Percentiles rank a stretch among this genome's conserved stretches.
These are phyloP conservation scores for Pistacia atlantica DNA, from an alignment of 345 rosid species.

Conservation along the genomic window DNA sequence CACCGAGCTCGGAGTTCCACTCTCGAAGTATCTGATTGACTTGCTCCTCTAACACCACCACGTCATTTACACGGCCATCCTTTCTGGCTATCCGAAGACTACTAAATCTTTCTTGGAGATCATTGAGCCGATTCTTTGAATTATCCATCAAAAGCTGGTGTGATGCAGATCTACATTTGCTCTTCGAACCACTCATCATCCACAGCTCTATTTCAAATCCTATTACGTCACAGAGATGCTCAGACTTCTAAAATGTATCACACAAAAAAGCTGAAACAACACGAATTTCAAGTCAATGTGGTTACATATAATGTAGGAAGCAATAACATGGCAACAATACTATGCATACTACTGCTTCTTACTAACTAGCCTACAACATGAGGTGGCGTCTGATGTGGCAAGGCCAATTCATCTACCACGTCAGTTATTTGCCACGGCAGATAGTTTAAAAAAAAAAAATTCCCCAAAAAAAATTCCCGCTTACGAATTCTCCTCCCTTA, in stretches of 20 bases:
- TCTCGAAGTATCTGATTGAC: slow-evolving; percentile 63
- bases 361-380: too few species aligned
- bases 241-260: not conserved
- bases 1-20: slow-evolving; percentile 71
- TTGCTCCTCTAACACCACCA: slow-evolving; percentile 64
- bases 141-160: slow-evolving; percentile 60
- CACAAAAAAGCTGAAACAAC: not conserved
- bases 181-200: slow-evolving; percentile 51
- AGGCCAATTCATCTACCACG: too few species aligned
- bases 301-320: not conserved
- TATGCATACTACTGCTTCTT: too few species aligned
- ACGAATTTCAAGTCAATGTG: not conserved
- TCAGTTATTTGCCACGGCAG: too few species aligned
- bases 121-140: slow-evolving; percentile 53
- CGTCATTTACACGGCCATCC: slow-evolving; percentile 55
- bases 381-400: too few species aligned
- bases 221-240: not conserved
- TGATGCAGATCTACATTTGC: slow-evolving; percentile 47
- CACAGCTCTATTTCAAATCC: slow-evolving; percentile 9
- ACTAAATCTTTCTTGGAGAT: slow-evolving; percentile 57
- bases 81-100: slow-evolving; percentile 66
- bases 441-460: too few species aligned
- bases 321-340: not conserved
- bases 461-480: too few species aligned
- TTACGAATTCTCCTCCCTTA: too few species aligned